Evolutionary conservation across 495 filamentous ascomycete species (phyloP), one percentile per base, ranked within the genome.

Genomic region (Emericellopsis terricola): DNA sequence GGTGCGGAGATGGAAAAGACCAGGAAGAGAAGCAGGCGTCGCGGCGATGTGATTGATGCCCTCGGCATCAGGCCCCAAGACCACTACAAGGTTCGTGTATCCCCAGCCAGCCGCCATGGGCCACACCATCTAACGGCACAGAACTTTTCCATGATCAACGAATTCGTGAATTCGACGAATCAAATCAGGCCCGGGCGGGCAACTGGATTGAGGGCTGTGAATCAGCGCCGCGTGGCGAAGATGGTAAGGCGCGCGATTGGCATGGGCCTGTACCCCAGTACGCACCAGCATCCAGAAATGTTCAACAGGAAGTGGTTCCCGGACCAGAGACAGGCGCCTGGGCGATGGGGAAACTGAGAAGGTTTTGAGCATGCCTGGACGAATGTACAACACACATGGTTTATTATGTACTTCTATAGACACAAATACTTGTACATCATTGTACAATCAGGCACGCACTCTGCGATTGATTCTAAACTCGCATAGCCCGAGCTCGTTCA

Each of bases 91-190:
- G 85, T 91, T 55, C 28, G 69, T 21, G 29, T 14, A 13, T 23
- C 15, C 10, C 19, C n/a, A n/a, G n/a, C 27, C 11, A 31, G 27
- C 11, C 18, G n/a, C n/a, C n/a, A n/a, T n/a, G 23, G 23, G 23
- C 23, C 23, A 26, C 23, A 6, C 6, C 23, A 6, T 26, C 23
- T 11, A 26, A 26, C n/a, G n/a, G 38, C 20, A 38, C 33, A 94
- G 86, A 96, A 97, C 58, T 91, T 89, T 60, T 68, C 80, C 27
- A 68, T 97, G 42, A 81, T 97, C 64, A 77, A 76, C 29, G 87
- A 96, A 54, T 94, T 76, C 53, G 73, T 84, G 43, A 87, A 80
- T 0, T 45, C 69, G 8, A 75, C 82, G 63, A 89, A 89, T 15
- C 70, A 85, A 19, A 94, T 97, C 51, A 82, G 73, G 56, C 72